Conservation (phyloP, 352 stramenopile species). For the Hyaloperonospora brassicae region DNA sequence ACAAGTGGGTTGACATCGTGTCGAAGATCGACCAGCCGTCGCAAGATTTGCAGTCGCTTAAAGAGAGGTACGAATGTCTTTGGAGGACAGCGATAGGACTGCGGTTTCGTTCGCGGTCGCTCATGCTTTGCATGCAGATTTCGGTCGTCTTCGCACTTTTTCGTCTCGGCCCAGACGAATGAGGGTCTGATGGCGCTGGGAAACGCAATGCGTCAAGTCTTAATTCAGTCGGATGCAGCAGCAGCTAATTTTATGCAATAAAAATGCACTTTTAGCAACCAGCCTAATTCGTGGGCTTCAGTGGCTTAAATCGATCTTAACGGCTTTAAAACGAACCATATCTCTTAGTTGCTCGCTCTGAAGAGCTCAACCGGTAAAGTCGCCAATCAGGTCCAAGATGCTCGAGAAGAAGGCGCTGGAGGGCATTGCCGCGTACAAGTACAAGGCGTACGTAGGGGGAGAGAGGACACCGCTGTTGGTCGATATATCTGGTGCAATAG, state of each 20-base stretch:
- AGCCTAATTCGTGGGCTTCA: too few species aligned
- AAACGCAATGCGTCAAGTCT: constrained; percentile 40
- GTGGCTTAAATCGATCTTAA: too few species aligned
- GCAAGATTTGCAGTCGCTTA: constrained; percentile 31
- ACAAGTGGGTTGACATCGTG: constrained; percentile 80
- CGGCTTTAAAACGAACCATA: too few species aligned
- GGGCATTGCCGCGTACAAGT: constrained; percentile 2
- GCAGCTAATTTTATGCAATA: constrained; percentile 4
- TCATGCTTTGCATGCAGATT: constrained; percentile 20
- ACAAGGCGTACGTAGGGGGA: background rate
- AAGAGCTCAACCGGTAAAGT: too few species aligned
- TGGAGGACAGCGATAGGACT: background rate
- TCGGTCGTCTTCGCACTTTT: constrained; percentile 11
- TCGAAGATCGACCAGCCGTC: constrained; percentile 74
- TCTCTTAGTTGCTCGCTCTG: too few species aligned
- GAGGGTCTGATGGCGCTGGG: constrained; percentile 58
- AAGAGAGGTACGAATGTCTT: constrained; percentile 21
- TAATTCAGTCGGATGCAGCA: constrained; percentile 29
- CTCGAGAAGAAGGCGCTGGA: background rate
- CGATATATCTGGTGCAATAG: background rate
- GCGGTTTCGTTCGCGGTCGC: background rate
- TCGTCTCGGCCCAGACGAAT: constrained; percentile 72
- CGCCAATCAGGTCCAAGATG: background rate
- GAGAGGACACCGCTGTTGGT: too few species aligned
- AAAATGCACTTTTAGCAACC: background rate